These are phyloP conservation scores for Candida hungchunana DNA, from an alignment of 805 yeast species.

Conservation along the genomic window DNA sequence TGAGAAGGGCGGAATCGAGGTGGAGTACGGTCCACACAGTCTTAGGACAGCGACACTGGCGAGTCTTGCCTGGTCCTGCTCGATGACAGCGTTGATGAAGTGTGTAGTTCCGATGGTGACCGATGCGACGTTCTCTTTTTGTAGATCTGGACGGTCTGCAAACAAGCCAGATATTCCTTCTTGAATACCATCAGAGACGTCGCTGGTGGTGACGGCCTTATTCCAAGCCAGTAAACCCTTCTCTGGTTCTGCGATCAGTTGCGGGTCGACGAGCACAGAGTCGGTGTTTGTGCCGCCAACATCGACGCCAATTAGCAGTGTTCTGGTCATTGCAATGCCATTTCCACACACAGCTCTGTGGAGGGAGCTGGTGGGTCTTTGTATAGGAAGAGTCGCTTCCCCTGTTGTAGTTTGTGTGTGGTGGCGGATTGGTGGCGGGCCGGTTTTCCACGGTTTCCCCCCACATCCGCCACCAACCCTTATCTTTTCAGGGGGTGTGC, in stretches of 20 bases:
- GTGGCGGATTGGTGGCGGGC: no score
- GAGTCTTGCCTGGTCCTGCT: slow-evolving; percentile 36
- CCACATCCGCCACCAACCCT: no score
- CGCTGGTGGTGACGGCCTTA: slow-evolving; percentile 38
- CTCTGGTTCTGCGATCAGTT: slow-evolving; percentile 14
- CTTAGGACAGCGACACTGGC: slow-evolving; percentile 41
- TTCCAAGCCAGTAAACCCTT: slow-evolving; percentile 37
- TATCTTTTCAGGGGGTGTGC: no score
- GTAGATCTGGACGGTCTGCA: slow-evolving; percentile 20
- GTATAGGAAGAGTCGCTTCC: no score
- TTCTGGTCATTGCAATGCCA: slow-evolving; percentile 1
- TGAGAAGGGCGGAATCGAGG: slow-evolving; percentile 33
- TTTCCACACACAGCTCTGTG: no score
- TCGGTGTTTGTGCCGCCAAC: slow-evolving; percentile 49
- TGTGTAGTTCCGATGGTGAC: slow-evolving; percentile 47
- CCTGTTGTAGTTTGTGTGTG: no score
- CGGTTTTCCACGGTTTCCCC: no score
- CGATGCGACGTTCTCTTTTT: slow-evolving; percentile 30
- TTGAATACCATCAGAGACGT: slow-evolving; percentile 39
- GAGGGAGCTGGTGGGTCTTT: no score
- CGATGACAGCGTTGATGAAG: slow-evolving; percentile 45
- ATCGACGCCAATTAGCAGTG: slow-evolving; percentile 38
- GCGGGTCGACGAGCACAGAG: slow-evolving; percentile 38
- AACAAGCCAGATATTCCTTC: slow-evolving; percentile 31
- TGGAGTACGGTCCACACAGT: slow-evolving; percentile 37